Percentiles rank a stretch among this genome's conserved stretches.
phyloP scores from a whole-genome alignment of 192 early-diverging fungal species.

The Chytriomyces hyalinus region DNA sequence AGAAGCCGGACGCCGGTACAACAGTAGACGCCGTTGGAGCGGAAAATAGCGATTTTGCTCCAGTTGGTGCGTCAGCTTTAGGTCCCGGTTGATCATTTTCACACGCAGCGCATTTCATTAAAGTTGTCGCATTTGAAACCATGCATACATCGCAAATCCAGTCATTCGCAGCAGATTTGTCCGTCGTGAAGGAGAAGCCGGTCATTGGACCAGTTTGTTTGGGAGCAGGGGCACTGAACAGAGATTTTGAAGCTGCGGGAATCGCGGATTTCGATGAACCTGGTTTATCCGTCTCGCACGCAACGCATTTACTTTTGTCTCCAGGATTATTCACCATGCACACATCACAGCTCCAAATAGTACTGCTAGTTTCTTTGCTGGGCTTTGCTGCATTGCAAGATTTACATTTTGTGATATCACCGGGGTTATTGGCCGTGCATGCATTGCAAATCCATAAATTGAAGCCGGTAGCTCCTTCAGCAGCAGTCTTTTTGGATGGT shows the following conservation, averaged over 20 bases:
- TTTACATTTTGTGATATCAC: neutral
- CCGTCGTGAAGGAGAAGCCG: constrained; percentile 10
- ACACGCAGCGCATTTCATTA: neutral
- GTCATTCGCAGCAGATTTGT: constrained; percentile 1
- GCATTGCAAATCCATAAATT: too few relatives aligned
- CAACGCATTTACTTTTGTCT: constrained; percentile 21
- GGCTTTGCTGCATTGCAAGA: neutral
- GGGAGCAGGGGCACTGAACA: neutral
- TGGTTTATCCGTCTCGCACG: constrained; percentile 26
- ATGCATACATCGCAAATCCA: neutral
- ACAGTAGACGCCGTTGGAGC: neutral
- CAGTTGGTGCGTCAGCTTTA: neutral
- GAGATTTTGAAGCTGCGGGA: neutral
- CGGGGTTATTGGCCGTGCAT: too few relatives aligned
- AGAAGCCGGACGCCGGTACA: neutral
- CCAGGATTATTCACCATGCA: constrained; percentile 15
- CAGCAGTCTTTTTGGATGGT: neutral
- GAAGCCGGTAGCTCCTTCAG: too few relatives aligned
- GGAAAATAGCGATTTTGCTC: neutral
- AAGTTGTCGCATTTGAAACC: neutral
- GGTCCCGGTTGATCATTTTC: neutral
- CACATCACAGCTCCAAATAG: constrained; percentile 18
- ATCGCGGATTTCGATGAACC: neutral
- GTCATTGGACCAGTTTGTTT: neutral
- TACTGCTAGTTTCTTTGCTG: neutral